phyloP scores from a whole-genome alignment of 805 yeast species.

The Metschnikowia sp. region DNA sequence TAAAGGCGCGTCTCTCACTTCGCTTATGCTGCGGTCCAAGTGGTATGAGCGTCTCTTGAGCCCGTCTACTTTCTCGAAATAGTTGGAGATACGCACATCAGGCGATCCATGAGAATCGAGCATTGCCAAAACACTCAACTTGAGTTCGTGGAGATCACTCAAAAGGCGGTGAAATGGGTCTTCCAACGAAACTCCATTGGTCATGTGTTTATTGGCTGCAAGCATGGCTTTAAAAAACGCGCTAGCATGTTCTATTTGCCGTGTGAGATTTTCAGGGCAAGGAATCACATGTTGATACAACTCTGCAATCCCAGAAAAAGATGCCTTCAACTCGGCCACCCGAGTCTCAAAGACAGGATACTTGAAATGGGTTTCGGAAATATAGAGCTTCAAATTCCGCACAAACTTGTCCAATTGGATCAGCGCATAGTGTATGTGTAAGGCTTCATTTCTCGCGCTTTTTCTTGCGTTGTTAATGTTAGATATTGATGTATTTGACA shows the following conservation, averaged over 20 bases:
- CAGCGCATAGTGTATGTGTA: no score
- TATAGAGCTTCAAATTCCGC: neutral
- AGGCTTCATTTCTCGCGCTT: neutral
- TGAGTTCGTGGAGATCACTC: neutral
- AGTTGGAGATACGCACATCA: neutral
- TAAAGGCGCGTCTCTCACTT: no score
- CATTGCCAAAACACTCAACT: neutral
- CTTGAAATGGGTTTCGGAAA: neutral
- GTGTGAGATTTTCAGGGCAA: neutral
- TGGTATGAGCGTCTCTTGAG: no score
- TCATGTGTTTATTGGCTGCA: neutral
- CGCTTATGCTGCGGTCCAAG: no score
- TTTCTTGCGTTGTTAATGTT: no score
- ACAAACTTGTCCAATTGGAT: neutral
- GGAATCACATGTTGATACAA: neutral
- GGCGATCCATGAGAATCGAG: neutral
- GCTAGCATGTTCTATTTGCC: neutral
- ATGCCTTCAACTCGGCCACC: neutral
- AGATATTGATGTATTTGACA: no score
- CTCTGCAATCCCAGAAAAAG: neutral
- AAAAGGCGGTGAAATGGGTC: neutral
- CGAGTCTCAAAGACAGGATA: neutral
- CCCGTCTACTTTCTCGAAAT: neutral
- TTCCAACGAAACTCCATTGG: no score
- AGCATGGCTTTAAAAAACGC: neutral